Evolutionary conservation across 768 basidiomycete species (phyloP), one percentile per base, ranked within the genome.

Genomic region (Lentinula sp.): DNA sequence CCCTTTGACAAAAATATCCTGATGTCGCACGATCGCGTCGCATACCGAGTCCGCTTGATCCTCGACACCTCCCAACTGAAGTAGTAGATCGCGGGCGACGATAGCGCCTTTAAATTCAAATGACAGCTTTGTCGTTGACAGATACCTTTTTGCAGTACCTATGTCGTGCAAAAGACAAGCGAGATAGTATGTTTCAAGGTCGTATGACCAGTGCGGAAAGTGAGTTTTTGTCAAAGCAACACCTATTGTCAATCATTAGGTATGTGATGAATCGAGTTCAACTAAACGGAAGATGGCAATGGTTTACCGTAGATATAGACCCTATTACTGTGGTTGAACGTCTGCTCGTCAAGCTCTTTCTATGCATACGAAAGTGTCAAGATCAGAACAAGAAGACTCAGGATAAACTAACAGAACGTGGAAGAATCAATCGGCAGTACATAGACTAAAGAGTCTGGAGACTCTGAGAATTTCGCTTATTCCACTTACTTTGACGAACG

Each of bases 31-130:
- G 63, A 82, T 79, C 43, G 79, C 78, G 63, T 83, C 82, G 64
- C 78, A 80, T 10, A 83, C 76, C 52, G 76, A 75, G 64, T 83
- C 82, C 12, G 82, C 81, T 63, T 82, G 79, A 64, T 82, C 79
- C 67, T 78, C 77, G 0, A 71, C 69, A 12, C 79, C 79, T 1
- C 77, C 77, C 4, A 70, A 67, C 33, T 76, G 66, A 23, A 80
- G 66, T 45, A 83, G 79, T 43, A 79, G 70, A 56, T 82, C 78
- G 36, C 81, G 77, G 39, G 80, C 82, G 12, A 82, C 74, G 57
- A 83, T 79, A 18, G 75, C 82, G 51, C 82, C 80, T 66, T 80
- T 80, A 72, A 81, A 82, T 69, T 84, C 83, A 65, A 84, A 83
- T 13, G 78, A 80, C 69, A 83, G 70, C 62, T 81, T 81, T n/a